Evolutionary conservation across 768 basidiomycete genomes (phyloP), one percentile per base, ranked within the genome.

Genomic region (Cystofilobasidium capitatum): DNA sequence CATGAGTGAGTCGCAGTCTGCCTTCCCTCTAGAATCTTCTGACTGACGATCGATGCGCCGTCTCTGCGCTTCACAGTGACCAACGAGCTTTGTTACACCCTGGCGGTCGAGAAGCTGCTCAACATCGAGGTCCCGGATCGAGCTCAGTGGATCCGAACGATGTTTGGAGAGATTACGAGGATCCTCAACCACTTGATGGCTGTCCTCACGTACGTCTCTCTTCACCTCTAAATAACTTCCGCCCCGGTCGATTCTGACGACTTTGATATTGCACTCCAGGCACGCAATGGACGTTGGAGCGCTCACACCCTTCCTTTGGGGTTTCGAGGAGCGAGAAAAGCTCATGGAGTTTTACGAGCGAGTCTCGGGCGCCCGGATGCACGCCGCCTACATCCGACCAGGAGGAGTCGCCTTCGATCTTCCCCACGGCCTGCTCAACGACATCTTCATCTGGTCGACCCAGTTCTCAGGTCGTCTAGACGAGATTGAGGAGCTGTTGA

Each of bases 321-420:
- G 94, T 73, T 98, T 98, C 82, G 94, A 98, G 79, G 94, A 99
- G 78, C 91, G 94, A 65, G 94, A 98, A 80, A 99, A 99, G 81
- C 85, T 98, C 71, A 98, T 98, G 94, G 94, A 99, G 76, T 99
- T 98, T 79, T 99, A 99, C 77, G 94, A 99, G 79, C 91, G 94
- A 65, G 94, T 98, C 45, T 97, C 93, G 12, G 94, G 94, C 71
- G 94, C 94, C 6, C 92, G 94, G 64, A 83, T 99, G 74, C 94
- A 99, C 74, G 86, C 91, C 7, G 94, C 94, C n/a, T 99, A 97
- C 76, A 88, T 97, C 58, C 88, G 94, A 69, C 94, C 94, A 1
- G 94, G 94, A 69, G 94, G 94, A 73, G 94, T 99, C 58, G 94
- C 94, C 1, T 98, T 92, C 75, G 94, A 99, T 75, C 81, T 99